These are phyloP conservation scores for Leishmania turanica DNA, from an alignment of 208 protist genomes.

Conservation along the genomic window DNA sequence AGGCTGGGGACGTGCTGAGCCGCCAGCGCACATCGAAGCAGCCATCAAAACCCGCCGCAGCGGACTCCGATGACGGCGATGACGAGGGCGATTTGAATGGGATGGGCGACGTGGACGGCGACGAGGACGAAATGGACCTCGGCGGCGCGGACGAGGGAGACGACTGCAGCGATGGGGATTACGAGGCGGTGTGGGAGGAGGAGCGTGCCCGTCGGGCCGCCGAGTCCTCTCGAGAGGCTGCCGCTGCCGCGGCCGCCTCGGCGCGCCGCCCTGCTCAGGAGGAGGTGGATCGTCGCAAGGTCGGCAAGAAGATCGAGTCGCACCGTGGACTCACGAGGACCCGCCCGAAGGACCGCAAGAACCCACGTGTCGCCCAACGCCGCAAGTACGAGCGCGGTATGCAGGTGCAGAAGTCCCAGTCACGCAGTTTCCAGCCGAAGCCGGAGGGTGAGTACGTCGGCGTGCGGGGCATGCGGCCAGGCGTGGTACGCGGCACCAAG, in stretches of 20 bases:
- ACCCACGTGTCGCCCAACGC: constrained; percentile 83
- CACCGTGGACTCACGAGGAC: constrained; percentile 90
- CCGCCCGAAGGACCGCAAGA: constrained; percentile 91
- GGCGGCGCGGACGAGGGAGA: constrained; percentile 21
- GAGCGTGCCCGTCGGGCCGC: constrained; percentile 53
- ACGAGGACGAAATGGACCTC: constrained; percentile 35
- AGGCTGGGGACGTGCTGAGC: constrained; percentile 31
- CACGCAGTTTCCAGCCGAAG: constrained; percentile 72
- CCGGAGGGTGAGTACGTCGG: constrained; percentile 85
- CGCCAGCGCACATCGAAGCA: constrained; percentile 28
- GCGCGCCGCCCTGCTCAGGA: constrained; percentile 34
- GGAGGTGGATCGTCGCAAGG: constrained; percentile 84
- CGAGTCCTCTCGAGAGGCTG: constrained; percentile 26
- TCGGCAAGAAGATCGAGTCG: constrained; percentile 83
- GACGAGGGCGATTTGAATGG: neutral
- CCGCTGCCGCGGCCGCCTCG: constrained; percentile 1
- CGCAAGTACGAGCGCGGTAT: constrained; percentile 89
- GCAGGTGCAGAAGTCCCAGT: constrained; percentile 86
- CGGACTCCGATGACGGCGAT: constrained; percentile 21
- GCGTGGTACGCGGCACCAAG: constrained; percentile 64
- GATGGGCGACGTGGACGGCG: constrained; percentile 22
- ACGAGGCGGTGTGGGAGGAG: constrained; percentile 72
- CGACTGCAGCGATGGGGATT: constrained; percentile 48
- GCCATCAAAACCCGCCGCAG: constrained; percentile 7
- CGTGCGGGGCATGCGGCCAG: constrained; percentile 71